Base-by-base conservation (phyloP, 2,329 filamentous ascomycete species). In the Trichoderma sp. region DNA sequence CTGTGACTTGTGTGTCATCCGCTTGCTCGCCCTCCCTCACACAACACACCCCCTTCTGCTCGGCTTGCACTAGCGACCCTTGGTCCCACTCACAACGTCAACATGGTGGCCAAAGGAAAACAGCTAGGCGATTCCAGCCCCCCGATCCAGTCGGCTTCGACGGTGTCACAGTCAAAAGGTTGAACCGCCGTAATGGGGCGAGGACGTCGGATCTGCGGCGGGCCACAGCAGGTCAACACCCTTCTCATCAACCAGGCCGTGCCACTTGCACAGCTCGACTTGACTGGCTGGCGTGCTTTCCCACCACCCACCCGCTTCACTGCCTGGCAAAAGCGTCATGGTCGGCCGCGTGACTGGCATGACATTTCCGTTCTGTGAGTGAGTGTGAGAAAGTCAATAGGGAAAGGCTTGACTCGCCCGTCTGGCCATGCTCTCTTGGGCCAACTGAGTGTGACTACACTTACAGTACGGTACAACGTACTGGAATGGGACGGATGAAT, bases 1-100 rank as follows among this genome's bases (percentile, higher is more conserved):
- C 79, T 81, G 79, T 79, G 79, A 79, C 78, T 78, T 75, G 77
- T 78, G 78, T 80, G 79, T 82, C 80, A 81, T 77, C 79, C 79
- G 77, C 77, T 31, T 74, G 73, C 74, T 74, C 77, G 71, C 75
- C 77, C 78, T 74, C 77, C 77, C 79, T 64, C 75, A 67, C 77
- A 69, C 75, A 76, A 63, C 74, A 75, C 78, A 60, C 77, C 77
- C 78, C 78, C 78, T 78, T 78, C 75, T 72, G 75, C 78, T 80
- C 80, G 62, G 75, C 45, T 75, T 79, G 79, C 79, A 81, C 82
- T 80, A 82, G 82, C 74, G 77, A 74, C 77, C 72, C 71, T 73
- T 76, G 67, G 77, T 64, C 76, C 77, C 77, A 79, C 77, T 56
- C 75, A 76, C 71, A 76, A 76, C 75, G 75, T 76, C 75, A 65